Base-by-base conservation (phyloP, 2,329 filamentous ascomycete species). In the Stachybotrys chlorohalonatus region DNA sequence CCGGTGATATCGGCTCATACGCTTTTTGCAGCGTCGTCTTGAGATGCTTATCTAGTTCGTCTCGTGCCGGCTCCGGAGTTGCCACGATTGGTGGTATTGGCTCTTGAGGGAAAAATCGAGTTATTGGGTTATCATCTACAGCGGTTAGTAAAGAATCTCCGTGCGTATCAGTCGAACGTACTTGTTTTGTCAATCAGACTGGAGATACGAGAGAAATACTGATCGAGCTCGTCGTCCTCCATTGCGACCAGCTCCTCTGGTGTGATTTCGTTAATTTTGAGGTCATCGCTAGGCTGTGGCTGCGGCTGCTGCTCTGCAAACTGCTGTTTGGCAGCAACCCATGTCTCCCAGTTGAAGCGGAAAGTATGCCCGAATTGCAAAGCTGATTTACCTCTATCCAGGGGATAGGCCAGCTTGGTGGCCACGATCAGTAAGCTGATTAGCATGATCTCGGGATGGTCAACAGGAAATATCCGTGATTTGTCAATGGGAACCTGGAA, bases 361-460 rank as follows among this genome's bases (percentile, higher is more conserved):
- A 64, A 57, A 53, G 66, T 17, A 42, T 31, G 42, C 32, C 30
- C 17, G 51, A 52, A n/a, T 47, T 50, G 31, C 51, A 51, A 24
- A 63, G 52, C 16, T 42, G 65, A 68, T 7, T 78, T 79, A 60
- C 75, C 63, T 24, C 74, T 73, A 62, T 90, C 83, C 49, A 96
- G 83, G 0, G 93, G 90, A 62, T 90, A 91, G 17, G 87, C 75
- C 2, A 96, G 68, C 63, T 96, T 96, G 4, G 87, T 84, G 5
- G 87, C 83, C 13, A 95, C 77, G 2, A 96, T 74, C 4, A 96
- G 68, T 4, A 90, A 73, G 5, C 85, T 78, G 54, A 90, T 75
- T 1, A 96, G 72, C 48, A 88, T 81, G 6, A 89, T 75, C 64
- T 97, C 94, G 0, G 94, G 90, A 58, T 87, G 80, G 52, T 83